Percentiles rank a stretch among this genome's conserved stretches.
Evolutionary conservation across 1,139 yeast genomes (phyloP).

Genomic region (Candida sp.): DNA sequence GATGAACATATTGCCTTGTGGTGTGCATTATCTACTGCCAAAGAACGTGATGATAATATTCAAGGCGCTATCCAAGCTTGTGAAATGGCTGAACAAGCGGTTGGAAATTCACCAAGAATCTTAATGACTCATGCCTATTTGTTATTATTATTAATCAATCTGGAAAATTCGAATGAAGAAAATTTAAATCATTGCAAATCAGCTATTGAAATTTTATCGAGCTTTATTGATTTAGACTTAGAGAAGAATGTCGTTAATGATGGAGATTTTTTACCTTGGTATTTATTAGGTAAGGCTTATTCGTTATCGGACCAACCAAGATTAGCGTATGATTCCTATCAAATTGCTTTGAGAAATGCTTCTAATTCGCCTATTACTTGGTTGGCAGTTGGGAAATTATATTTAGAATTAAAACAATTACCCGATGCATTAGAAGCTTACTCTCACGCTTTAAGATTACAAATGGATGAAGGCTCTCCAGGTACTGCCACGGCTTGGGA

Average conservation of each 20-base stretch:
- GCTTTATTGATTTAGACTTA: constrained; percentile 28
- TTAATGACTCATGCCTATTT: constrained; percentile 47
- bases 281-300: constrained; percentile 54
- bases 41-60: constrained; percentile 47
- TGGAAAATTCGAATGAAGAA: constrained; percentile 4
- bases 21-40: constrained; percentile 50
- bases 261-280: constrained; percentile 54
- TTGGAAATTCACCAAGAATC: constrained; percentile 43
- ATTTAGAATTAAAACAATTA: constrained; percentile 54
- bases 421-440: constrained; percentile 68
- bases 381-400: constrained; percentile 63
- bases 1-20: constrained; percentile 49
- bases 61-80: constrained; percentile 47
- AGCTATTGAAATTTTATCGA: constrained; percentile 35
- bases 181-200: constrained; percentile 11
- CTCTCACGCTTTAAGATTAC: constrained; percentile 57
- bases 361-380: constrained; percentile 57
- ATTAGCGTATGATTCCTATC: constrained; percentile 55
- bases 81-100: constrained; percentile 41
- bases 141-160: constrained; percentile 23
- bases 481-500: constrained; percentile 65
- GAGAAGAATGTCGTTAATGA: constrained; percentile 12
- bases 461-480: constrained; percentile 45
- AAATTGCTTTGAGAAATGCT: constrained; percentile 53
- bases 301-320: constrained; percentile 44